Evolutionary conservation across 192 early-diverging fungal species (phyloP), one percentile per base, ranked within the genome.

Genomic region (Umbelopsis sp.): DNA sequence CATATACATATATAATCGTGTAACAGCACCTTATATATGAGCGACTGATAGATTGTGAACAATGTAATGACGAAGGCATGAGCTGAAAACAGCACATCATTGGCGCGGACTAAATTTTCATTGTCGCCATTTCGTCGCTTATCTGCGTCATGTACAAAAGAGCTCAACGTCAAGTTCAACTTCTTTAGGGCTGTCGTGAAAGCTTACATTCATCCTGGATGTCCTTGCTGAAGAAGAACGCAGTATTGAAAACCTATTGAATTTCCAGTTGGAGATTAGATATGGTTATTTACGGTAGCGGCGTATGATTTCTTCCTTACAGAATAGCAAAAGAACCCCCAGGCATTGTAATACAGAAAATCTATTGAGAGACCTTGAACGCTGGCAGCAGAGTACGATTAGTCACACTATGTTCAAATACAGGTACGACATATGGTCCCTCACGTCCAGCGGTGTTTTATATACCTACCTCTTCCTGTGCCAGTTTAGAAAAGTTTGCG

Each of bases 341-440:
- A 81, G 18, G 93, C 81, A 72, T 98, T 98, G 73, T 94, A 89
- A 64, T 88, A 85, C 2, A 96, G 73, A 85, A 94, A 98, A 77
- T 98, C 96, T 25, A 95, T 83, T 3, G 96, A 98, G 33, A 98
- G 80, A 0, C 96, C 96, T 46, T 90, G 83, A 8, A 96, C 92
- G 71, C 88, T 85, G 35, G 27, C 25, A 25, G 20, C 61, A 70
- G 69, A 37, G 3, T n/a, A 20, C 16, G 30, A 4, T 37, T 45
- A 21, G 21, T 11, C 11, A 41, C 7, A 61, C 12, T 23, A 22
- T 6, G 15, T 22, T 50, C 27, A 3, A 12, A 16, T 0, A 47
- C 50, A 52, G 15, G 1, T 16, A 50, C 27, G 27, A 72, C 13
- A 52, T 9, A 44, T 35, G 37, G 25, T 52, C 22, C 53, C 23